These are phyloP conservation scores for Tilletia horrida DNA, from an alignment of 1,284 basidiomycete species.

Conservation along the genomic window DNA sequence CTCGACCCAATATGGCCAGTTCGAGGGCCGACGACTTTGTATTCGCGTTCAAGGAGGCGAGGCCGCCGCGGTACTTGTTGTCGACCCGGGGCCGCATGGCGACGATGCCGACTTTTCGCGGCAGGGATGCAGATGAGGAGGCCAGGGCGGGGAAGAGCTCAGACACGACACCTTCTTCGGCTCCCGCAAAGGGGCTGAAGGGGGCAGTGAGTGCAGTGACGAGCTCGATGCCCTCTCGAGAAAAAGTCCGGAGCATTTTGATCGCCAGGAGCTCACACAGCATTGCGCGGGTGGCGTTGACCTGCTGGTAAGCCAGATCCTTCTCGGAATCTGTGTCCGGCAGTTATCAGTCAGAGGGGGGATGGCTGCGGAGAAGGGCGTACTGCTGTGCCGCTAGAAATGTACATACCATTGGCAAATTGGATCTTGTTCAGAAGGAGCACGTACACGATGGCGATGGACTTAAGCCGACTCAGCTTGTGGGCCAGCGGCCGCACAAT, in stretches of 20 bases:
- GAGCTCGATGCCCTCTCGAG: slow-evolving; percentile 62
- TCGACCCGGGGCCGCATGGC: not conserved
- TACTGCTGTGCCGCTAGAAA: not conserved
- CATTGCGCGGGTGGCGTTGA: slow-evolving; percentile 72
- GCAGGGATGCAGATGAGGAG: not conserved
- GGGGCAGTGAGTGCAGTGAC: slow-evolving; percentile 76
- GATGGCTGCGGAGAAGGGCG: too few species aligned
- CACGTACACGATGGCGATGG: slow-evolving; percentile 73
- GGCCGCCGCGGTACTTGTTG: not conserved
- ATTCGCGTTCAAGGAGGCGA: not conserved
- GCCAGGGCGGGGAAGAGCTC: slow-evolving; percentile 31
- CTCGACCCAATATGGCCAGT: slow-evolving; percentile 43
- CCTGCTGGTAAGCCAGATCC: slow-evolving; percentile 59
- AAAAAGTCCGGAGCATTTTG: slow-evolving; percentile 65
- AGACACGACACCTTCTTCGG: slow-evolving; percentile 26
- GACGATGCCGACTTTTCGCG: slow-evolving; percentile 23
- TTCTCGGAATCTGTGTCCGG: slow-evolving; percentile 49
- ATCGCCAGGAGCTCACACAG: slow-evolving; percentile 87
- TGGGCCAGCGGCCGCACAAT: slow-evolving; percentile 44
- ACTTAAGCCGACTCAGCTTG: slow-evolving; percentile 38
- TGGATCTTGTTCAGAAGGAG: slow-evolving; percentile 82
- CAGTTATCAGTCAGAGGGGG: too few species aligned
- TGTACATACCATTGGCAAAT: slow-evolving; percentile 62
- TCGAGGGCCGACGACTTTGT: slow-evolving; percentile 40
- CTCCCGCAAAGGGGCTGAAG: slow-evolving; percentile 71